phyloP scores from a whole-genome alignment of 2,329 filamentous ascomycete genomes.

The Aspergillus sp. region DNA sequence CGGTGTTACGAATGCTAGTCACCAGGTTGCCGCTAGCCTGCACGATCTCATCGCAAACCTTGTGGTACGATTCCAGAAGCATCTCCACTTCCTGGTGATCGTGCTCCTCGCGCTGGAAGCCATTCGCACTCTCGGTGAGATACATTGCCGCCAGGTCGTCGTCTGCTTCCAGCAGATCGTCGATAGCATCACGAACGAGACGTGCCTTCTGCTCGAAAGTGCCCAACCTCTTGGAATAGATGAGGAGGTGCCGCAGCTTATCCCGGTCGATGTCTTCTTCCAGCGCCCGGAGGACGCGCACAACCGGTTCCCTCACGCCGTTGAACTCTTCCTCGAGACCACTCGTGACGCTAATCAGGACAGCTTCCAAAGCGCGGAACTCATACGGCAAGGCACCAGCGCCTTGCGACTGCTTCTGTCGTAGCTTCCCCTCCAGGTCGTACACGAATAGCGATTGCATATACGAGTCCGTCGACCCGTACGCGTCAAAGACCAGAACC shows the following conservation, averaged over 20 bases:
- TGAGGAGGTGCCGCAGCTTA: slow-evolving; percentile 84
- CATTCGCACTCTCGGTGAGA: slow-evolving; percentile 78
- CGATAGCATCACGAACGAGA: slow-evolving; percentile 88
- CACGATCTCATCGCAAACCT: slow-evolving; percentile 96
- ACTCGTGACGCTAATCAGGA: slow-evolving; percentile 87
- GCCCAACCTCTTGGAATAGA: slow-evolving; percentile 91
- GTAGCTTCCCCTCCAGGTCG: slow-evolving; percentile 87
- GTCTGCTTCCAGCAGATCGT: slow-evolving; percentile 92
- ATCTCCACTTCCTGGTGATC: slow-evolving; percentile 97
- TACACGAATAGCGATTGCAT: slow-evolving; percentile 64
- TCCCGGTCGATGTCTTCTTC: slow-evolving; percentile 97
- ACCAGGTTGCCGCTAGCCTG: slow-evolving; percentile 92
- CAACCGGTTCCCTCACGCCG: slow-evolving; percentile 86
- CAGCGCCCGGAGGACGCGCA: slow-evolving; percentile 80
- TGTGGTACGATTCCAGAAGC: slow-evolving; percentile 94
- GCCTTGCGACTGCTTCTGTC: slow-evolving; percentile 64
- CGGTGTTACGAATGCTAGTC: slow-evolving; percentile 92
- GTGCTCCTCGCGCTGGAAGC: slow-evolving; percentile 69
- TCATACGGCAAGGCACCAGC: slow-evolving; percentile 77
- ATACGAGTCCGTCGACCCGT: slow-evolving; percentile 40
- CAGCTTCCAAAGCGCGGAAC: slow-evolving; percentile 91
- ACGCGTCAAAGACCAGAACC: slow-evolving; percentile 92
- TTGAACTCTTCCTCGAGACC: slow-evolving; percentile 94
- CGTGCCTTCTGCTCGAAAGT: slow-evolving; percentile 98
- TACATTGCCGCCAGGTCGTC: slow-evolving; percentile 96